A percentile compares a stretch with the other conserved stretches of the same genome.
phyloP scores from a whole-genome alignment of 768 basidiomycete species.

The Mycena maculata region DNA sequence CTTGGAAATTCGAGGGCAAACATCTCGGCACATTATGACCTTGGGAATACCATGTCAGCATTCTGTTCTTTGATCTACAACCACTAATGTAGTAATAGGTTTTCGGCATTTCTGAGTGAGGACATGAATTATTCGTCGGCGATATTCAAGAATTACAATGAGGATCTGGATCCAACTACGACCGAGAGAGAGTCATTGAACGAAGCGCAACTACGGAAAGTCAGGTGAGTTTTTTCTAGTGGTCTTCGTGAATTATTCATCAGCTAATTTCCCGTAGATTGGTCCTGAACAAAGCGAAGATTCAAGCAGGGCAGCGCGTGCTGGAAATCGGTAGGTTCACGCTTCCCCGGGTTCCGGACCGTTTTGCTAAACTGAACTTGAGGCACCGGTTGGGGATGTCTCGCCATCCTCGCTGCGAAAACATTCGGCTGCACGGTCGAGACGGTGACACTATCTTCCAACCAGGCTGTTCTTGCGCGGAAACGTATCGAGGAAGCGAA shows the following conservation, averaged over 20 bases:
- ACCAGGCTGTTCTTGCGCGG: constrained; percentile 61
- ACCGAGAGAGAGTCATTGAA: constrained; percentile 33
- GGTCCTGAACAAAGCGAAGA: constrained; percentile 62
- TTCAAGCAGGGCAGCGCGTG: constrained; percentile 59
- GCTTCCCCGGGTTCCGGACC: background rate
- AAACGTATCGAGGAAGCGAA: constrained; percentile 55
- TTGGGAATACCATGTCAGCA: constrained; percentile 64
- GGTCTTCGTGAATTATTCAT: background rate
- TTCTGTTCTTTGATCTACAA: background rate
- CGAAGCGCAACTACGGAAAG: constrained; percentile 34
- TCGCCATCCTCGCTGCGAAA: constrained; percentile 59
- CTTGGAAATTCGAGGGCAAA: constrained; percentile 60
- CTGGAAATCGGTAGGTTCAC: constrained; percentile 54
- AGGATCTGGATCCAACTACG: constrained; percentile 58
- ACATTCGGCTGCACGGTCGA: constrained; percentile 61
- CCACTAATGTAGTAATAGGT: constrained; percentile 5
- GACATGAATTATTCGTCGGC: constrained; percentile 72
- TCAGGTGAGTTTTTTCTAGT: constrained; percentile 23
- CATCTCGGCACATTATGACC: constrained; percentile 67
- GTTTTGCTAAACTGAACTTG: background rate
- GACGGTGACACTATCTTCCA: constrained; percentile 63
- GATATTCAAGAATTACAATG: constrained; percentile 50
- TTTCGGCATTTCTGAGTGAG: constrained; percentile 50
- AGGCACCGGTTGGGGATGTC: constrained; percentile 66
- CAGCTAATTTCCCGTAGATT: constrained; percentile 28